Conservation (phyloP, 805 yeast genomes). For the Starmerella powellii region DNA sequence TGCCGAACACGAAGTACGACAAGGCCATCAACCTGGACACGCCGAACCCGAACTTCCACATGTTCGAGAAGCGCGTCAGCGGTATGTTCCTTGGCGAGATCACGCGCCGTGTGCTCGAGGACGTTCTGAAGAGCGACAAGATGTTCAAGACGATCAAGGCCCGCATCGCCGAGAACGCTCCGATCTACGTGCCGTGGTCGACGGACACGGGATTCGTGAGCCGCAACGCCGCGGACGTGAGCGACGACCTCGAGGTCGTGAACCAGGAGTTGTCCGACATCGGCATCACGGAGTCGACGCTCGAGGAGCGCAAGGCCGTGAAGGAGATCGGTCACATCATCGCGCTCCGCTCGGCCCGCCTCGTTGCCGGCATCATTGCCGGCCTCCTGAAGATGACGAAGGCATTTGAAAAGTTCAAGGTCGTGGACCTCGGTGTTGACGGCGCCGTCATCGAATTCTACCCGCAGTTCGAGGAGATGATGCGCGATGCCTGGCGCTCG, state of each 20-base stretch:
- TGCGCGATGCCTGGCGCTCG: slow-evolving; percentile 60
- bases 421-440: slow-evolving; percentile 87
- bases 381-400: slow-evolving; percentile 59
- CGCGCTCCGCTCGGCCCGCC: slow-evolving; percentile 76
- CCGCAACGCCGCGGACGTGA: slow-evolving; percentile 71
- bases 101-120: slow-evolving; percentile 59
- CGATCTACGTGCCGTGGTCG: slow-evolving; percentile 48
- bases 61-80: slow-evolving; percentile 83
- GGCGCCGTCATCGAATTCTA: slow-evolving; percentile 90
- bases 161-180: slow-evolving; percentile 27
- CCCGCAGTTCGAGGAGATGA: slow-evolving; percentile 73
- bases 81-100: slow-evolving; percentile 93
- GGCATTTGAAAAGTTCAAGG: slow-evolving; percentile 53
- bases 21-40: slow-evolving; percentile 55
- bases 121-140: slow-evolving; percentile 43
- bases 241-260: slow-evolving; percentile 40
- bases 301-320: slow-evolving; percentile 60
- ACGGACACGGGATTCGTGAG: slow-evolving; percentile 77
- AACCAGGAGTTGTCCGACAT: slow-evolving; percentile 39
- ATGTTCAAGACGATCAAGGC: slow-evolving; percentile 34
- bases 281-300: slow-evolving; percentile 47
- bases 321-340: slow-evolving; percentile 67
- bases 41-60: slow-evolving; percentile 73
- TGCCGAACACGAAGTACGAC: slow-evolving; percentile 76
- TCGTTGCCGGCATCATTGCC: slow-evolving; percentile 81